These are phyloP conservation scores for Boletus pseudo-olivaceus DNA, from an alignment of 768 basidiomycete genomes.

Conservation along the genomic window DNA sequence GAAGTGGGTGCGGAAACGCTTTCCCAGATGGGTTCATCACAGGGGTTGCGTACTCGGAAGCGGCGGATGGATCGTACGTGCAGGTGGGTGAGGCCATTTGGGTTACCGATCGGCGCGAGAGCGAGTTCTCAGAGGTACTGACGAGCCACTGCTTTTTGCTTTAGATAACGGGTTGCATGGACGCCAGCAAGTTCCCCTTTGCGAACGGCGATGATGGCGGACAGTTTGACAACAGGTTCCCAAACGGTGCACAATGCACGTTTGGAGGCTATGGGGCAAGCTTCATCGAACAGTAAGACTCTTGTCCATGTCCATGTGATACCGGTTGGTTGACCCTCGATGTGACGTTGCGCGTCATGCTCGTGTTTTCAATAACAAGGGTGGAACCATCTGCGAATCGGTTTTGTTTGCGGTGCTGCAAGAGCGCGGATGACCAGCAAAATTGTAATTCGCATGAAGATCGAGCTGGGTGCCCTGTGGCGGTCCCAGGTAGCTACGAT, in stretches of 20 bases:
- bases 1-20: conserved; percentile 25
- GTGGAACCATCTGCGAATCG: conserved; percentile 44
- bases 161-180: conserved; percentile 41
- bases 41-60: conserved; percentile 32
- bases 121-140: background rate
- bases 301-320: background rate
- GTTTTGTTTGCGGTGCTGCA: conserved; percentile 51
- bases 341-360: background rate
- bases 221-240: conserved; percentile 49
- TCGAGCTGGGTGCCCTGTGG: conserved; percentile 38
- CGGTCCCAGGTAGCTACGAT: conserved; percentile 45
- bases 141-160: background rate
- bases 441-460: conserved; percentile 54
- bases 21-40: conserved; percentile 38
- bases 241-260: conserved; percentile 50
- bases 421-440: conserved; percentile 37
- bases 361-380: conserved; percentile 22
- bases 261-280: conserved; percentile 51
- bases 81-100: conserved; percentile 28
- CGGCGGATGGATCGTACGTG: conserved; percentile 37
- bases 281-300: conserved; percentile 46
- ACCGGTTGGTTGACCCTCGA: background rate
- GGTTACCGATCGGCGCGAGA: background rate
- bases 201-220: conserved; percentile 41
- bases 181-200: conserved; percentile 30